Conservation (phyloP, 176 grass and related monocot genomes). For the Carex pumila region DNA sequence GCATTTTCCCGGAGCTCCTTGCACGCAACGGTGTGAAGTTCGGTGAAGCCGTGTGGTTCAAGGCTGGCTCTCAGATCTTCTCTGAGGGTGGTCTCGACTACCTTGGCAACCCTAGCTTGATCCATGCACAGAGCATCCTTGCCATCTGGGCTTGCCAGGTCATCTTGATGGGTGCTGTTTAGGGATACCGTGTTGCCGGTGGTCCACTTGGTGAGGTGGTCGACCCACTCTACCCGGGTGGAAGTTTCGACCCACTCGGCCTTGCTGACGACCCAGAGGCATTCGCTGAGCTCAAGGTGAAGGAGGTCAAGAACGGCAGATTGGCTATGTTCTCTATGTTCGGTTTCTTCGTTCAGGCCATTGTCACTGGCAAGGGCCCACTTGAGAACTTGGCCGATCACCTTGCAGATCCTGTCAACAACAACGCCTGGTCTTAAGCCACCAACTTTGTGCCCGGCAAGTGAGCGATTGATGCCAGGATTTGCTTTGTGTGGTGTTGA, state of each 20-base stretch:
- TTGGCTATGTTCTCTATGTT: constrained; percentile 99
- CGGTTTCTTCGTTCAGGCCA: constrained; percentile 82
- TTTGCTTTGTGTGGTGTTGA: neutral
- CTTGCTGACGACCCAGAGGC: constrained; percentile 83
- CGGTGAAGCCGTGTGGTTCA: constrained; percentile 95
- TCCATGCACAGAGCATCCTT: constrained; percentile 89
- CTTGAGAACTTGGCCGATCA: constrained; percentile 94
- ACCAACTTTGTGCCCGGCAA: constrained; percentile 96
- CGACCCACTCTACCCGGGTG: constrained; percentile 80
- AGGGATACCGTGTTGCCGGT: constrained; percentile 78
- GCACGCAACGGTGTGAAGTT: constrained; percentile 78
- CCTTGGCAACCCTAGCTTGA: constrained; percentile 77
- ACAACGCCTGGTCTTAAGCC: constrained; percentile 92
- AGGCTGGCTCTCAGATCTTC: constrained; percentile 78
- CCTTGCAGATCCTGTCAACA: constrained; percentile 86
- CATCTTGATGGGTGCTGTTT: constrained; percentile 78
- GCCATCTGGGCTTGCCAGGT: constrained; percentile 87
- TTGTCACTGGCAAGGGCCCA: constrained; percentile 85
- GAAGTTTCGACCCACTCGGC: constrained; percentile 77
- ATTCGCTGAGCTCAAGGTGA: constrained; percentile 81
- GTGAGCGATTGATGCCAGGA: neutral
- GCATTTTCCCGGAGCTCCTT: constrained; percentile 85
- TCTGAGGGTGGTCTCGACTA: constrained; percentile 86
- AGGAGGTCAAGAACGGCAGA: constrained; percentile 89
- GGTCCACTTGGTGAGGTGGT: constrained; percentile 80